phyloP scores from a whole-genome alignment of 208 protist species.

The Crithidia fasciculata region DNA sequence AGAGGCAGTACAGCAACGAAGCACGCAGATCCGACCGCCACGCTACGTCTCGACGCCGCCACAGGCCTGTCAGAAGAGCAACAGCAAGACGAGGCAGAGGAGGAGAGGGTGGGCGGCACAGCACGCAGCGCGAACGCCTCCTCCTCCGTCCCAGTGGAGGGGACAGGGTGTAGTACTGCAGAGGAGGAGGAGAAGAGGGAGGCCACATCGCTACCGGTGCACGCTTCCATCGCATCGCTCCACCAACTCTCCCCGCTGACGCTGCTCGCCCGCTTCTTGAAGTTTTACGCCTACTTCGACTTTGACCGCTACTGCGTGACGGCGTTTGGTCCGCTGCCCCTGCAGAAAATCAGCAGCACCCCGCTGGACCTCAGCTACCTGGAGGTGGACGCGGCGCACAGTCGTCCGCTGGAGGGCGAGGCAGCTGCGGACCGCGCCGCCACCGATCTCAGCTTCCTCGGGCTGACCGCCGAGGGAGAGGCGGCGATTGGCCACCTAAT shows the following conservation, averaged over 20 bases:
- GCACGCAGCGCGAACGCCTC: no score
- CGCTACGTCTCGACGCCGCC: no score
- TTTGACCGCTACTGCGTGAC: constrained; percentile 82
- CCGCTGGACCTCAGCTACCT: constrained; percentile 66
- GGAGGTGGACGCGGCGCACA: constrained; percentile 59
- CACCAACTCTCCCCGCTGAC: constrained; percentile 48
- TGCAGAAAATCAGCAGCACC: constrained; percentile 50
- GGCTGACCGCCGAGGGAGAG: constrained; percentile 73
- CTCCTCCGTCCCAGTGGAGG: not conserved
- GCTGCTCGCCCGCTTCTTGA: constrained; percentile 77
- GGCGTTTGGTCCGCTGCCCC: constrained; percentile 77
- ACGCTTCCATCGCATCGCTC: constrained; percentile 1
- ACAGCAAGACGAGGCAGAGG: not conserved
- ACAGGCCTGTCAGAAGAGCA: no score
- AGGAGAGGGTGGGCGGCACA: not conserved
- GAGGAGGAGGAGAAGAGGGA: not conserved
- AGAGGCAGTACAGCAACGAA: not conserved
- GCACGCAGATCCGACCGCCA: not conserved
- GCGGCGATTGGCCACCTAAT: constrained; percentile 61
- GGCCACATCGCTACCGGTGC: not conserved
- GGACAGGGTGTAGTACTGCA: not conserved
- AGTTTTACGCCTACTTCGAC: constrained; percentile 86
- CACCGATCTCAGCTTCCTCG: constrained; percentile 49
- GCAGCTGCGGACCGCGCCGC: constrained; percentile 19
- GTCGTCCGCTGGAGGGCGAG: not conserved